These are phyloP conservation scores for Grigorovia jiainica DNA, from an alignment of 805 yeast species.

Conservation along the genomic window DNA sequence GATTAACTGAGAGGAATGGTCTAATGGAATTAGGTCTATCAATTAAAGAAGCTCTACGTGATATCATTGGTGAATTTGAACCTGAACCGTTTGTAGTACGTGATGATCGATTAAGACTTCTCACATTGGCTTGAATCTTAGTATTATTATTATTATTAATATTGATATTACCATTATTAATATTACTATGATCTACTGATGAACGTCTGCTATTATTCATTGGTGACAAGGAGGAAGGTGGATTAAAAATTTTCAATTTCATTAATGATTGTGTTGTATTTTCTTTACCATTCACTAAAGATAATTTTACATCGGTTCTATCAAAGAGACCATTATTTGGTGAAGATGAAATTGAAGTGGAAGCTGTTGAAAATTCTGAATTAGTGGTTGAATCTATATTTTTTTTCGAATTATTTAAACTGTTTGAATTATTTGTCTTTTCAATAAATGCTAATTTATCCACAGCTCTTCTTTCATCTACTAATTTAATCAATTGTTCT, in stretches of 20 bases:
- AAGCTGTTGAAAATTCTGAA: background rate
- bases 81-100: conserved; percentile 1
- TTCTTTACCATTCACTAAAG: background rate
- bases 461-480: conserved; percentile 21
- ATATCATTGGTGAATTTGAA: conserved; percentile 7
- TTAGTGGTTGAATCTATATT: background rate
- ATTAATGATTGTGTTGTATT: background rate
- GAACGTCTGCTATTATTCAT: conserved; percentile 14
- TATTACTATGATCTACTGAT: conserved; percentile 10
- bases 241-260: background rate
- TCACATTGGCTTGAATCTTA: background rate
- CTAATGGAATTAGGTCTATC: background rate
- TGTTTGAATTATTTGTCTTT: conserved; percentile 1
- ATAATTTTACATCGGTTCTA: background rate
- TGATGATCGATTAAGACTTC: conserved; percentile 4
- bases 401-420: conserved; percentile 3
- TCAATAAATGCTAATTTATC: conserved; percentile 19
- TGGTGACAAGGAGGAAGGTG: conserved; percentile 6
- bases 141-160: background rate
- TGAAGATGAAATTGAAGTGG: conserved; percentile 8
- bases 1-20: background rate
- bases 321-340: conserved; percentile 2
- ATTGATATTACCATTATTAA: no score
- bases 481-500: conserved; percentile 14
- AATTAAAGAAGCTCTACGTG: conserved; percentile 8